Percentiles rank a stretch among this genome's conserved stretches.
phyloP scores from a whole-genome alignment of 1,284 basidiomycete genomes.

The Pholiota adiposa region DNA sequence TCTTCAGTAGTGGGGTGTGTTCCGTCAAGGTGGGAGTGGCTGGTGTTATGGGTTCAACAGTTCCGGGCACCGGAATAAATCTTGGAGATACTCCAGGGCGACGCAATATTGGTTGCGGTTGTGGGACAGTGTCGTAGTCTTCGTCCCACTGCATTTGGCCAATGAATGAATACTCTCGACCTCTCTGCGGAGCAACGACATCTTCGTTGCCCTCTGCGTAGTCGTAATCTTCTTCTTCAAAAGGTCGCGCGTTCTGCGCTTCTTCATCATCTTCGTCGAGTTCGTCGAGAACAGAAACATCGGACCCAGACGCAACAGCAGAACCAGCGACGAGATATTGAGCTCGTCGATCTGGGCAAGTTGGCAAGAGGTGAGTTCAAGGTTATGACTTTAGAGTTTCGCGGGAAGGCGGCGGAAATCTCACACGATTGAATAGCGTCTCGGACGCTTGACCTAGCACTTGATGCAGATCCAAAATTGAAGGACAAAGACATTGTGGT shows the following conservation, averaged over 20 bases:
- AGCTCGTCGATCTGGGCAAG: conserved; percentile 51
- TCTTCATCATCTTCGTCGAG: conserved; percentile 36
- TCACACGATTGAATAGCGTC: conserved; percentile 47
- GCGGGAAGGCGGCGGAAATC: conserved; percentile 20
- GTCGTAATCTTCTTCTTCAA: conserved; percentile 38
- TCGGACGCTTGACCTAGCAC: conserved; percentile 50
- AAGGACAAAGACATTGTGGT: conserved; percentile 46
- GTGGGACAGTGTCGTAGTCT: conserved; percentile 19
- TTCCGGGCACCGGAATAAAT: background rate
- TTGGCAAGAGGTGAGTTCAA: background rate
- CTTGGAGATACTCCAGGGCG: background rate
- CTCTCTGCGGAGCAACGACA: conserved; percentile 2
- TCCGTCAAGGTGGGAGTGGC: conserved; percentile 12
- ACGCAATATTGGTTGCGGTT: background rate
- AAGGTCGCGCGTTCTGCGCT: conserved; percentile 21
- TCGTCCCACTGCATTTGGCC: conserved; percentile 53
- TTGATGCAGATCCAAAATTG: conserved; percentile 54
- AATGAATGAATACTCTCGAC: conserved; percentile 36
- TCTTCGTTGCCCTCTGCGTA: conserved; percentile 25
- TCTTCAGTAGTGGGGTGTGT: conserved; percentile 24
- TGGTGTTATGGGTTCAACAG: background rate
- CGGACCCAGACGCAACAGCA: conserved; percentile 53
- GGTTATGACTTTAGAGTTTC: background rate
- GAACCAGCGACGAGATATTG: conserved; percentile 62
- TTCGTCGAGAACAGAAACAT: conserved; percentile 38